Percentiles rank a stretch among this genome's conserved stretches.
Conservation (phyloP, 2,329 filamentous ascomycete species). For the Xylariaceae sp. region DNA sequence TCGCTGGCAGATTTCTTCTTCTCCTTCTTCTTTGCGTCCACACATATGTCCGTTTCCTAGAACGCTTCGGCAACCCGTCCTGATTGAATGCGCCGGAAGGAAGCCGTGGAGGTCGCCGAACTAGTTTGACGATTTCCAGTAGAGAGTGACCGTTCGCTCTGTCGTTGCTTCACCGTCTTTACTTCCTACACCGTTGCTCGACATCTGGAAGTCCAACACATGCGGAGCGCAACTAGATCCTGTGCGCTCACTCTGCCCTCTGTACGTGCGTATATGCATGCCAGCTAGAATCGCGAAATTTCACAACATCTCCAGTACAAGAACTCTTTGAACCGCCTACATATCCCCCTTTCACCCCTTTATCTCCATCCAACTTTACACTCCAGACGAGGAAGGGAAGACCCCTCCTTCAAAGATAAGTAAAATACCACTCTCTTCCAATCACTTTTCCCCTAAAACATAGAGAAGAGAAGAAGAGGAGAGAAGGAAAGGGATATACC, state of each 20-base stretch:
- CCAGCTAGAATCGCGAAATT: slow-evolving; percentile 9
- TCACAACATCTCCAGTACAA: neutral
- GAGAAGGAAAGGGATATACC: neutral
- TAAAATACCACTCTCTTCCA: slow-evolving; percentile 2
- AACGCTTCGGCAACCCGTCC: slow-evolving; percentile 9
- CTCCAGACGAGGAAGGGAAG: neutral
- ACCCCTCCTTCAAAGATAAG: neutral
- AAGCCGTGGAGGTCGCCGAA: neutral
- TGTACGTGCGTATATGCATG: slow-evolving; percentile 16
- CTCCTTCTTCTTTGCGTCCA: slow-evolving; percentile 11
- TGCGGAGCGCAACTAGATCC: slow-evolving; percentile 2
- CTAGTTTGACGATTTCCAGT: too few species aligned
- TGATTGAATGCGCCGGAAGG: slow-evolving; percentile 7
- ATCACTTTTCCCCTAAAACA: too few species aligned
- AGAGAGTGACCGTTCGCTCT: too few species aligned
- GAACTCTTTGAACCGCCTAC: slow-evolving; percentile 9
- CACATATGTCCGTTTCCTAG: slow-evolving; percentile 5
- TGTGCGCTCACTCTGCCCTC: slow-evolving; percentile 3
- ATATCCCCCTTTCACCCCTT: slow-evolving; percentile 4
- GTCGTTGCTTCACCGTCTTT: slow-evolving; percentile 4
- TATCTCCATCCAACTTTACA: neutral
- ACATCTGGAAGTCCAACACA: neutral
- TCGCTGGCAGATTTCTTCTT: slow-evolving; percentile 14
- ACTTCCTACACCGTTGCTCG: neutral
- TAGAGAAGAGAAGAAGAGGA: too few species aligned